These are phyloP conservation scores for Auricularia auricula-judae DNA, from an alignment of 768 basidiomycete genomes.

Conservation along the genomic window DNA sequence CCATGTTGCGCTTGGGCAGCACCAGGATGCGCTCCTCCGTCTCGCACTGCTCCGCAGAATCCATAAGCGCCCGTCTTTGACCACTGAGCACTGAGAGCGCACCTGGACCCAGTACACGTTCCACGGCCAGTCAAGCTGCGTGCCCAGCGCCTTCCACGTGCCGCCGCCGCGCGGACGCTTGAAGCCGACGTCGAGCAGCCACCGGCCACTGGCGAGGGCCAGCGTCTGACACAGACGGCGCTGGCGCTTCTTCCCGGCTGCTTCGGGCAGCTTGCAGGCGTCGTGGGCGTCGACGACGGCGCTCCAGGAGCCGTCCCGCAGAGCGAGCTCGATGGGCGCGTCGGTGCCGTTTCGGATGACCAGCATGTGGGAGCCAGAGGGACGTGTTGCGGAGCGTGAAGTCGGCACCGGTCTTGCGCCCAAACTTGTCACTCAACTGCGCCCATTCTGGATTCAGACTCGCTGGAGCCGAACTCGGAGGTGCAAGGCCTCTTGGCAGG, in stretches of 20 bases:
- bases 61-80: background rate
- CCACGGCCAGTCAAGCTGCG: background rate
- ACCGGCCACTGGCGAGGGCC: background rate
- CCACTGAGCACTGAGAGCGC: background rate
- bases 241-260: background rate
- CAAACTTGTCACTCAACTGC: too few species aligned
- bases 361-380: background rate
- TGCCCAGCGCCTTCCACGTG: background rate
- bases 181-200: background rate
- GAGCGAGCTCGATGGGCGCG: background rate
- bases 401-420: too few species aligned
- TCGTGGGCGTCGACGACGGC: background rate
- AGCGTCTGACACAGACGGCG: background rate
- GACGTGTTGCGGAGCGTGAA: too few species aligned
- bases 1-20: conserved; percentile 46
- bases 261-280: background rate
- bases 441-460: too few species aligned
- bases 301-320: background rate
- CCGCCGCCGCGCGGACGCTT: background rate
- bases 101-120: background rate
- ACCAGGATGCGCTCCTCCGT: conserved; percentile 30
- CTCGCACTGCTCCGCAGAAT: background rate
- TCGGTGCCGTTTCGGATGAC: background rate
- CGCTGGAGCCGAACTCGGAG: too few species aligned
- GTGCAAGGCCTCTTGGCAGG: too few species aligned